Evolutionary conservation across 1,284 basidiomycete genomes (phyloP), one percentile per base, ranked within the genome.

Genomic region (Leccinum griseonigrum): DNA sequence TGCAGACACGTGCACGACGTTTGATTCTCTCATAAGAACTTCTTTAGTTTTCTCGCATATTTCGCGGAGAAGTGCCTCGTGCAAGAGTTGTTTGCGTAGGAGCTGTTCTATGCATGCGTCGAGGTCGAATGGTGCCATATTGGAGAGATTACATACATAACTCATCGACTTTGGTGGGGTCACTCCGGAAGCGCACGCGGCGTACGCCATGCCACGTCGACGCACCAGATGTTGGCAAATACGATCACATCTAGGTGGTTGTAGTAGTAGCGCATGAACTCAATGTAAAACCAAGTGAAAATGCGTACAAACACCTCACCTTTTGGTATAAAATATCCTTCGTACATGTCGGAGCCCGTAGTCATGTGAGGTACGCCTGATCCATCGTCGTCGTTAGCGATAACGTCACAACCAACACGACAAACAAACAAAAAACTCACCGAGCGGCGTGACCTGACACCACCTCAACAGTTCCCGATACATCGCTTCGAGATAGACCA

Each of bases 21-120:
- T 99, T 66, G 92, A 95, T 80, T 99, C 97, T 67, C 94, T 83
- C 97, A 99, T 99, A 63, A 99, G 86, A 1, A 99, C 93, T 75
- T 98, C 96, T 75, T 98, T 98, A 32, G 95, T 97, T 79, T 97
- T 97, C 72, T 97, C 95, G 82, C 95, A 98, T 83, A 98, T 97
- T 81, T 98, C 95, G 60, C 95, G 88, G 56, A 98, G 76, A 26
- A 97, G 83, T 2, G 92, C 90, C 78, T 98, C 95, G 69, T 95
- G 95, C 4, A 98, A 82, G 13, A 98, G 86, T 71, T 97, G 94
- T 80, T 98, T 98, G 62, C 88, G 84, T 38, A 95, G 85, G 60
- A 97, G 82, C 71, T 94, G 92, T 71, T 92, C 83, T 75, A 98
- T 97, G 77, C 94, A 97, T 66, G 92, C 92, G 82, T 97, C 94